Evolutionary conservation across 163 green algal species (phyloP), one percentile per base, ranked within the genome.

Genomic region (Scenedesmus sp.): DNA sequence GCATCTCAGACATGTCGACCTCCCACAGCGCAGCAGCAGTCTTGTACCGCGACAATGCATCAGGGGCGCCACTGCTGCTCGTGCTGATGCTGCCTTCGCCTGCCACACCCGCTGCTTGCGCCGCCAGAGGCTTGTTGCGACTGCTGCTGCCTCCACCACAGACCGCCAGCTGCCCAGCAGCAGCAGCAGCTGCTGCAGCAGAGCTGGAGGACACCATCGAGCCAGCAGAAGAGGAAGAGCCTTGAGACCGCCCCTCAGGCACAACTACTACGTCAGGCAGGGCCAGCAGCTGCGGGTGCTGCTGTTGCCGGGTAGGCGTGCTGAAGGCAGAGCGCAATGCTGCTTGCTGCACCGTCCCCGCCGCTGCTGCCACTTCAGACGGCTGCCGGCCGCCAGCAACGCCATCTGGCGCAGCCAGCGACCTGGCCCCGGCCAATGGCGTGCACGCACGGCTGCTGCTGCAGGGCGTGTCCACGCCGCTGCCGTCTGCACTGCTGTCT

Each of bases 21-120:
- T 96, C 93, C 94, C 94, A 96, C 65, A 96, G 88, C 26, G 92
- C 81, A n/a, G 92, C 93, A 49, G 93, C 94, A 20, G 85, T 92
- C 37, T 90, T 89, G 87, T 94, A 95, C 3, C 94, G 86, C 51
- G 24, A 37, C 83, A 92, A 30, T 37, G 51, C 89, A 46, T 92
- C 88, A 22, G 81, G 88, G 15, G 43, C 68, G 72, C 93, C 22
- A 18, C 51, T 24, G 26, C 43, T n/a, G 33, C 26, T n/a, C 70
- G 79, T 40, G 53, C 33, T 53, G 33, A 26, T 35, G 30, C 61
- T n/a, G 35, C 13, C n/a, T 68, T 53, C 40, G 13, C 3, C 44
- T 76, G 73, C 78, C 80, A 30, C 40, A 18, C 59, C 22, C 78
- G 73, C 46, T 70, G 79, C 68, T 49, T 26, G 4, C 44, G 46